Evolutionary conservation across 208 protist species (phyloP).

Genomic region (Blechomonas ayalai): DNA sequence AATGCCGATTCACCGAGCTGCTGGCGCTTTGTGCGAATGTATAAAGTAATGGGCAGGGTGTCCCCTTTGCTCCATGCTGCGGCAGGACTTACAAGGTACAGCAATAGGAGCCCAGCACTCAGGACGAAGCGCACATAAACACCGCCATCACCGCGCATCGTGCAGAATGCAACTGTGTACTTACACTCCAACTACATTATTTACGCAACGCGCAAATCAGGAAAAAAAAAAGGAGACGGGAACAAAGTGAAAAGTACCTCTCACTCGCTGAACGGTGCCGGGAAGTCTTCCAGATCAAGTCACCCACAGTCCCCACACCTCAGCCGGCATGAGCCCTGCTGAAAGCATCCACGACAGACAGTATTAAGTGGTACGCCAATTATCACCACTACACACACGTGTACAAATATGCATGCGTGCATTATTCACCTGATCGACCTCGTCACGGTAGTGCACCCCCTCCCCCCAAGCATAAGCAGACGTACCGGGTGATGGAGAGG

Average conservation of each 20-base stretch:
- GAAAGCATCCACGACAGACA: too few relatives aligned
- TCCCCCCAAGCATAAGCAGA: too few relatives aligned
- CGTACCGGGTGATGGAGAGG: too few relatives aligned
- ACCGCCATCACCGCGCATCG: neutral
- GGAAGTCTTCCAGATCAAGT: too few relatives aligned
- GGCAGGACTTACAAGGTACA: neutral
- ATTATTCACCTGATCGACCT: too few relatives aligned
- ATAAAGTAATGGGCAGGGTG: conserved; percentile 46
- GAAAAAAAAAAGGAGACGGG: conserved; percentile 1
- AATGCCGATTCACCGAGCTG: conserved; percentile 6
- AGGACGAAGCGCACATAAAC: neutral
- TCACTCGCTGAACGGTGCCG: too few relatives aligned
- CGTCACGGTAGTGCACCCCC: too few relatives aligned
- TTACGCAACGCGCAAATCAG: neutral
- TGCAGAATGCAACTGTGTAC: neutral
- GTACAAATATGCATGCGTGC: too few relatives aligned
- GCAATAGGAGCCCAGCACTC: neutral
- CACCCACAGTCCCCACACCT: too few relatives aligned
- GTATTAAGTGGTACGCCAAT: too few relatives aligned
- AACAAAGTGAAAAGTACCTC: conserved; percentile 3
- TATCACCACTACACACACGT: too few relatives aligned
- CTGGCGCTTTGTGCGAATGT: conserved; percentile 38
- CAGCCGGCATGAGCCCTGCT: too few relatives aligned
- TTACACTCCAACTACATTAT: neutral
- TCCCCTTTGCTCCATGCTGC: conserved; percentile 29